Conservation (phyloP, 2,329 filamentous ascomycete species). For the Aureobasidium uvarum region DNA sequence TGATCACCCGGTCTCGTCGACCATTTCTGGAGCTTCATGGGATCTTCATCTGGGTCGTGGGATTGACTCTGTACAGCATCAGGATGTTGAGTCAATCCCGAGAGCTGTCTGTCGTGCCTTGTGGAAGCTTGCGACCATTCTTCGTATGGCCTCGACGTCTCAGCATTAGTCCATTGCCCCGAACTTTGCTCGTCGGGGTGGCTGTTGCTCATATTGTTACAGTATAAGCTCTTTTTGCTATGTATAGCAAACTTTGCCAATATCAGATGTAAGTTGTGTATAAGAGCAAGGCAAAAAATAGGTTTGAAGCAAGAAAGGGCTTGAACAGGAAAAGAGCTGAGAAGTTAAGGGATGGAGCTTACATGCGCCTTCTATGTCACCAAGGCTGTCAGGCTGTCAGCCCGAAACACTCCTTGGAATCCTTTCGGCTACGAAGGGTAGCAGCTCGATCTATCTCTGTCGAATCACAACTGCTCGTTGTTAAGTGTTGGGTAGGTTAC, state of each 20-base stretch:
- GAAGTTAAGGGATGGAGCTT: constrained; percentile 4
- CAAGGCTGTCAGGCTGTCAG: not conserved
- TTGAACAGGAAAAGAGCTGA: constrained; percentile 1
- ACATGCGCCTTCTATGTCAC: constrained; percentile 25
- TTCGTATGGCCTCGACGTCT: not conserved
- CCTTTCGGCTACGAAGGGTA: not conserved
- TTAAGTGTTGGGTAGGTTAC: not conserved
- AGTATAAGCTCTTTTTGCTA: not conserved
- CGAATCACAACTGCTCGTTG: not conserved
- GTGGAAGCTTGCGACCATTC: constrained; percentile 14
- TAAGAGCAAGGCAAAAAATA: constrained; percentile 5
- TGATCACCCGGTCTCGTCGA: constrained; percentile 18
- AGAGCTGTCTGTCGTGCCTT: constrained; percentile 1
- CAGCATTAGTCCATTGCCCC: constrained; percentile 13
- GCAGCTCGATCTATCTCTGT: not conserved
- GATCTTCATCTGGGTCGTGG: constrained; percentile 3
- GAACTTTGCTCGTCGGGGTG: constrained; percentile 13
- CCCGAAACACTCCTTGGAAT: not conserved
- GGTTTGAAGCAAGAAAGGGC: constrained; percentile 1
- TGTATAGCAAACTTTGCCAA: not conserved
- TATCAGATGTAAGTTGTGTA: constrained; percentile 6
- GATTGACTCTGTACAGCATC: constrained; percentile 2
- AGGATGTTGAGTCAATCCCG: not conserved
- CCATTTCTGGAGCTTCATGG: constrained; percentile 18
- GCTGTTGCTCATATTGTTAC: constrained; percentile 3